Percentiles rank a stretch among this genome's conserved stretches.
Evolutionary conservation across 108 stramenopile genomes (phyloP).

Genomic region (Schizochytrium sp.): DNA sequence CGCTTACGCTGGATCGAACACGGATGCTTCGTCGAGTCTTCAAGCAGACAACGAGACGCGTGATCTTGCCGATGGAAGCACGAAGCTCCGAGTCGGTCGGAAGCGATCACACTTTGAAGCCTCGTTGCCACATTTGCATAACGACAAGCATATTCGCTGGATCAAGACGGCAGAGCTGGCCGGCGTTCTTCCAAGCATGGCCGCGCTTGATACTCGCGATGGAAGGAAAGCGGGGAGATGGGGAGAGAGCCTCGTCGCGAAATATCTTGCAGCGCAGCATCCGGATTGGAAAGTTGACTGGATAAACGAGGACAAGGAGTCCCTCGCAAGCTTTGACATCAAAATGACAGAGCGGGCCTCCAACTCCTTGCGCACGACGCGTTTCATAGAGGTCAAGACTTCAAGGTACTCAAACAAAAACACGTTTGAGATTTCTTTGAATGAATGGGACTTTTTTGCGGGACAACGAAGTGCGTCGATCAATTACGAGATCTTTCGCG

Average conservation of each 20-base stretch:
- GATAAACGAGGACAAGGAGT: constrained; percentile 2
- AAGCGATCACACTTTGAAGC: not conserved
- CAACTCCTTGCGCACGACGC: not conserved
- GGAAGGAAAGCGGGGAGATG: not conserved
- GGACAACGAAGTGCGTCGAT: not conserved
- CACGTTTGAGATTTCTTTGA: not conserved
- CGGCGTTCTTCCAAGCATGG: not conserved
- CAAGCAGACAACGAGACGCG: not conserved
- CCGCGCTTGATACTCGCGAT: not conserved
- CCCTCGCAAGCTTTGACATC: not conserved
- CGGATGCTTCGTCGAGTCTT: not conserved
- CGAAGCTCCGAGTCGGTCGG: not conserved
- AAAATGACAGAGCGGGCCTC: not conserved
- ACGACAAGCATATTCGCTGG: not conserved
- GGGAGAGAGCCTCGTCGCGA: not conserved
- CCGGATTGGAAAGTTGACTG: not conserved
- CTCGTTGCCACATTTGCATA: not conserved
- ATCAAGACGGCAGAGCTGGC: not conserved
- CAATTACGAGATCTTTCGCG: not conserved
- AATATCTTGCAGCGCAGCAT: not conserved
- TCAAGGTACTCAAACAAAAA: not conserved
- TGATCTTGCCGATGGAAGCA: not conserved
- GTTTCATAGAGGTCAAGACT: not conserved
- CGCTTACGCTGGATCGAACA: no score
- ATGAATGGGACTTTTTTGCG: not conserved